Percentiles rank a stretch among this genome's conserved stretches.
phyloP scores from a whole-genome alignment of 352 stramenopile genomes.

The Pythium periplocum region DNA sequence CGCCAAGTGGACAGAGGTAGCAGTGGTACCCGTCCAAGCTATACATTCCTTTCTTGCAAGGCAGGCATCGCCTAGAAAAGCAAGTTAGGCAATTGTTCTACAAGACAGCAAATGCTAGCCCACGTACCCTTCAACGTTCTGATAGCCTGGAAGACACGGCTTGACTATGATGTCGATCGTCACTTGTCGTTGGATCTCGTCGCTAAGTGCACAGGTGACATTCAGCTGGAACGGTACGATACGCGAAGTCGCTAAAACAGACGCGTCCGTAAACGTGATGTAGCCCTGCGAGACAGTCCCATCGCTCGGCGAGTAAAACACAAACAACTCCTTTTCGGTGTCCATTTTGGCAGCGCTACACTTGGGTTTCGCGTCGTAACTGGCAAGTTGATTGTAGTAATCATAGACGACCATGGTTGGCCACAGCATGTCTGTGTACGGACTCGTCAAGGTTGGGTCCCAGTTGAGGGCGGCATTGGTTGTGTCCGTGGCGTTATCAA shows the following conservation, averaged over 20 bases:
- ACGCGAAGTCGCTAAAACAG: constrained; percentile 29
- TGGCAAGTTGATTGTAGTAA: constrained; percentile 50
- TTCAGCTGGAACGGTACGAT: constrained; percentile 29
- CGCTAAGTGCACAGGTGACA: constrained; percentile 38
- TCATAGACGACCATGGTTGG: constrained; percentile 57
- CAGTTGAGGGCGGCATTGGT: not conserved
- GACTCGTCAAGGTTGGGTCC: constrained; percentile 11
- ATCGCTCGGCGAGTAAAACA: constrained; percentile 30
- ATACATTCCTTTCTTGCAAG: constrained; percentile 60
- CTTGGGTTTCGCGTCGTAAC: constrained; percentile 34
- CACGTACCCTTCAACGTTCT: constrained; percentile 53
- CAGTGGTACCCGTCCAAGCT: constrained; percentile 63
- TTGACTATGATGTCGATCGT: constrained; percentile 41
- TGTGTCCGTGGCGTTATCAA: not conserved
- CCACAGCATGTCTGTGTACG: constrained; percentile 26
- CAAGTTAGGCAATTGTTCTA: not conserved
- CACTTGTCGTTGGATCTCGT: constrained; percentile 13
- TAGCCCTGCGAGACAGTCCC: constrained; percentile 32
- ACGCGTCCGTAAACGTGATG: constrained; percentile 37
- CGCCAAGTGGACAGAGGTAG: constrained; percentile 53
- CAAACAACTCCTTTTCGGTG: constrained; percentile 29
- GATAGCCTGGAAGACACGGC: constrained; percentile 49
- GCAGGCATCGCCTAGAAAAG: constrained; percentile 33
- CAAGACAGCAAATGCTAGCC: not conserved
- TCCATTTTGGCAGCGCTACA: constrained; percentile 20